These are phyloP conservation scores for Cucurbita moschata DNA, from an alignment of 306 rosid genomes.

Conservation along the genomic window DNA sequence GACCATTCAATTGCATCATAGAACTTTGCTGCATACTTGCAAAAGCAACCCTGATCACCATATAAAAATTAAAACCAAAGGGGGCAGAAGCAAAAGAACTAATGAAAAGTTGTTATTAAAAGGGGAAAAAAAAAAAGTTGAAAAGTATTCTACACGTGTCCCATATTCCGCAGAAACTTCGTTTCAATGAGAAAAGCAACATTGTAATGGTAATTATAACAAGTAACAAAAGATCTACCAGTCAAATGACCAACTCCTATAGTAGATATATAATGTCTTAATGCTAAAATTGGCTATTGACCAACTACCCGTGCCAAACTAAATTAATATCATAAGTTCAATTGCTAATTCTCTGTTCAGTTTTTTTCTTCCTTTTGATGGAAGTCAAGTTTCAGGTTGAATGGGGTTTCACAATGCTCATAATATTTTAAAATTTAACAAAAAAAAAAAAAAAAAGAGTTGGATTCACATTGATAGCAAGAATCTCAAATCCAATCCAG, in stretches of 20 bases:
- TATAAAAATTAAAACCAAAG: not conserved
- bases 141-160: not conserved
- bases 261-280: not conserved
- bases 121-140: not conserved
- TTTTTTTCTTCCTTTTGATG: not conserved
- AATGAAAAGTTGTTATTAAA: not conserved
- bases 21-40: slow-evolving; percentile 13
- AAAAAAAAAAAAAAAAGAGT: too few species aligned
- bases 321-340: too few species aligned
- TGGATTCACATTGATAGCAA: not conserved
- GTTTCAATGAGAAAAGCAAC: not conserved
- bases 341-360: too few species aligned
- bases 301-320: not conserved
- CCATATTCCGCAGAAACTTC: not conserved
- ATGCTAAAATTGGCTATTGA: not conserved
- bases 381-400: not conserved
- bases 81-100: not conserved
- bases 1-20: slow-evolving; percentile 33
- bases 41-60: slow-evolving; percentile 32
- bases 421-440: not conserved
- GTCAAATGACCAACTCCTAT: not conserved
- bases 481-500: not conserved
- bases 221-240: not conserved
- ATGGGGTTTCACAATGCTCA: not conserved
- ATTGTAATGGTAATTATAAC: not conserved